phyloP scores from a whole-genome alignment of 2,329 filamentous ascomycete species.

The Botrytis pseudocinerea region DNA sequence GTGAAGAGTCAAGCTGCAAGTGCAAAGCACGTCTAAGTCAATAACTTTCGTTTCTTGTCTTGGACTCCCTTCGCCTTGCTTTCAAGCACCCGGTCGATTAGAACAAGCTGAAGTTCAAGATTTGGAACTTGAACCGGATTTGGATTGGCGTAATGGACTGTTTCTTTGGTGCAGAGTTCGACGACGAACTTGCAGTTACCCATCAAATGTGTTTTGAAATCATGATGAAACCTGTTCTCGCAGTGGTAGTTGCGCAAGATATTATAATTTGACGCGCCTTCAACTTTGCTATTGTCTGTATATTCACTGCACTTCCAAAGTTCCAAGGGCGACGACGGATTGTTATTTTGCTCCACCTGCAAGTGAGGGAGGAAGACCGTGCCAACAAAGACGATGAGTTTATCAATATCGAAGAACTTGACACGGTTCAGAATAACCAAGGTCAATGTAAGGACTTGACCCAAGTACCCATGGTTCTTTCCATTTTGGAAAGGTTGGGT shows the following conservation, averaged over 20 bases:
- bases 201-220: background rate
- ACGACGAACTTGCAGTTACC: background rate
- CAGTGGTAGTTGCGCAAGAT: background rate
- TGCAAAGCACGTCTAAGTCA: background rate
- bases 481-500: background rate
- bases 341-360: background rate
- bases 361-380: background rate
- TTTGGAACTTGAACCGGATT: background rate
- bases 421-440: background rate
- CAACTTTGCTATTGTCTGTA: background rate
- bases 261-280: background rate
- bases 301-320: background rate
- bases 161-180: background rate
- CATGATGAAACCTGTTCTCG: accelerated
- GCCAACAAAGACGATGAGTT: background rate
- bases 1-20: background rate
- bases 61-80: background rate
- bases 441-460: background rate
- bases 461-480: background rate
- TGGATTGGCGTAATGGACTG: too few species aligned
- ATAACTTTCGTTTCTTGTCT: background rate
- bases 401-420: background rate
- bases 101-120: background rate
- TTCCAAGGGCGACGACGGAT: background rate
- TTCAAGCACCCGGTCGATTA: background rate